Evolutionary conservation across 352 stramenopile genomes (phyloP).

Genomic region (Pythium volutum): DNA sequence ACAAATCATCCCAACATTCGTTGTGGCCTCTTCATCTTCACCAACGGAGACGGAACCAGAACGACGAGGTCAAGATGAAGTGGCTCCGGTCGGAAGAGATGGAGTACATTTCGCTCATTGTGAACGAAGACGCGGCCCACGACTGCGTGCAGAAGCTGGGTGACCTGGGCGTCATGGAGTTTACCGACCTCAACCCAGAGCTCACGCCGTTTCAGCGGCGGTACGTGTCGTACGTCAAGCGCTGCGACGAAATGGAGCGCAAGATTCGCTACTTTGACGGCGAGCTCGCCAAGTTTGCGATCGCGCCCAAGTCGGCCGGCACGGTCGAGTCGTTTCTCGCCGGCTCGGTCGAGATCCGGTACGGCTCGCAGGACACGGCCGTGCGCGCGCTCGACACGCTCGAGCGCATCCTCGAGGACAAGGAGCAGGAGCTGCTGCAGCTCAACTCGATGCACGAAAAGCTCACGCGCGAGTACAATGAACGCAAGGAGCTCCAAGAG

Average conservation of each 20-base stretch:
- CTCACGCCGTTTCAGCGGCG: slow-evolving; percentile 98
- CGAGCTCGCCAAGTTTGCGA: slow-evolving; percentile 94
- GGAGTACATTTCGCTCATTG: slow-evolving; percentile 99
- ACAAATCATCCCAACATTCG: background rate
- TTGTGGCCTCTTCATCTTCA: background rate
- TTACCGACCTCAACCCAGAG: slow-evolving; percentile 99
- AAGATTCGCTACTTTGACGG: slow-evolving; percentile 96
- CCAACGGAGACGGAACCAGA: background rate
- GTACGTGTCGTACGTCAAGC: slow-evolving; percentile 98
- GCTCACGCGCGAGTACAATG: slow-evolving; percentile 97
- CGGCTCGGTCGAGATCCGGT: slow-evolving; percentile 69
- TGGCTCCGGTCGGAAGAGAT: slow-evolving; percentile 99
- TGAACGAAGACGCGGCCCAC: slow-evolving; percentile 97
- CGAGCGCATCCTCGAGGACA: slow-evolving; percentile 94
- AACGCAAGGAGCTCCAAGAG: slow-evolving; percentile 88
- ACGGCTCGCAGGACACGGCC: slow-evolving; percentile 78
- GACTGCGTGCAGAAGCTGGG: slow-evolving; percentile 96
- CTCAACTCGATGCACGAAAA: slow-evolving; percentile 98
- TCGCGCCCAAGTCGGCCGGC: slow-evolving; percentile 70
- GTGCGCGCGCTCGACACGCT: slow-evolving; percentile 91
- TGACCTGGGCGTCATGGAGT: slow-evolving; percentile 95
- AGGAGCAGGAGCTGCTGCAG: slow-evolving; percentile 95
- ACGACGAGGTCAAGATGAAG: slow-evolving; percentile 51
- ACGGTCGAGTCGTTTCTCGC: slow-evolving; percentile 77
- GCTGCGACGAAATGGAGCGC: slow-evolving; percentile 98